A percentile compares a stretch with the other conserved stretches of the same genome.
These are phyloP conservation scores for Leccinum pachyderme DNA, from an alignment of 1,284 basidiomycete genomes.

Conservation along the genomic window DNA sequence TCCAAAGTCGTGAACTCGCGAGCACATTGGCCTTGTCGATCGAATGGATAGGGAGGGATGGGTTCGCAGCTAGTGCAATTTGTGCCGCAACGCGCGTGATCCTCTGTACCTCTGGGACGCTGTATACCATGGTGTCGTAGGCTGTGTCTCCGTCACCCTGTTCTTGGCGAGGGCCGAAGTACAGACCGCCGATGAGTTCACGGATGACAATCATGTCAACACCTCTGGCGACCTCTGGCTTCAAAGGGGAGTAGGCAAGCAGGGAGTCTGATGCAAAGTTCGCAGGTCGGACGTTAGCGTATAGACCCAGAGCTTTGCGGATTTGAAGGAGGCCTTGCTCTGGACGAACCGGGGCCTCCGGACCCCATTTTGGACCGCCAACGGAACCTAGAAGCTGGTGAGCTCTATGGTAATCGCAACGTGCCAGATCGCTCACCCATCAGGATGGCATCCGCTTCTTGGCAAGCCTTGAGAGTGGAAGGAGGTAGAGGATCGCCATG, in stretches of 20 bases:
- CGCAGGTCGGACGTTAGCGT: conserved; percentile 97
- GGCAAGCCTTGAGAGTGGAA: conserved; percentile 83
- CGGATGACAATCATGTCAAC: conserved; percentile 93
- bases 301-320: conserved; percentile 91
- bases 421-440: conserved; percentile 60
- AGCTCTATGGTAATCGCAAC: background rate
- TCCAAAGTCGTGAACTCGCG: conserved; percentile 93
- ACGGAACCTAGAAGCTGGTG: conserved; percentile 69
- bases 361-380: conserved; percentile 98
- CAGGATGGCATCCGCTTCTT: conserved; percentile 88
- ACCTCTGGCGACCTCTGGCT: conserved; percentile 81
- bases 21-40: conserved; percentile 99
- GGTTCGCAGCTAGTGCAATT: conserved; percentile 82
- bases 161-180: conserved; percentile 95
- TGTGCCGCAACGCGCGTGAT: conserved; percentile 96
- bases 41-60: conserved; percentile 88
- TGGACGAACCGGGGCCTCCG: conserved; percentile 88
- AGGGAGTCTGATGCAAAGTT: conserved; percentile 93
- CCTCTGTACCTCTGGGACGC: conserved; percentile 86
- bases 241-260: conserved; percentile 90
- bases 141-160: conserved; percentile 71
- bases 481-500: conserved; percentile 83
- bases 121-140: conserved; percentile 93
- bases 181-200: conserved; percentile 90
- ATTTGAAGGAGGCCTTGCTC: conserved; percentile 92